These are phyloP conservation scores for Boletus rubroflammeus DNA, from an alignment of 768 basidiomycete species.

Conservation along the genomic window DNA sequence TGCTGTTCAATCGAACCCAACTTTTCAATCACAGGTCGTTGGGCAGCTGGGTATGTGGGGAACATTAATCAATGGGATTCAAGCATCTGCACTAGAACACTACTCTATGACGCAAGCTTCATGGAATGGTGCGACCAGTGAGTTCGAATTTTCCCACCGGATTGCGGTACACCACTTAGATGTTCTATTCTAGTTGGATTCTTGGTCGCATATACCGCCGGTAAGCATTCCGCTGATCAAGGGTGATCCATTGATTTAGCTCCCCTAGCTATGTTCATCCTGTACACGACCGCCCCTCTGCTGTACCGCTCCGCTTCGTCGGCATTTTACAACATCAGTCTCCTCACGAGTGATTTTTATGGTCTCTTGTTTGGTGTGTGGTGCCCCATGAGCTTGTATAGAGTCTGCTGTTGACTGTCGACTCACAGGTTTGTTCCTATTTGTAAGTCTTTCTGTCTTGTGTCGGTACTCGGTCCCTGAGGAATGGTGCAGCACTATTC, in stretches of 20 bases:
- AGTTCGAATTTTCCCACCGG: slow-evolving; percentile 37
- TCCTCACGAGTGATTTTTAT: slow-evolving; percentile 87
- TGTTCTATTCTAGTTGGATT: slow-evolving; percentile 42
- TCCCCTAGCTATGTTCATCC: slow-evolving; percentile 65
- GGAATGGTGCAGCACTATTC: slow-evolving; percentile 55
- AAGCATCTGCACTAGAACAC: slow-evolving; percentile 75
- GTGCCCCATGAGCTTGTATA: background rate
- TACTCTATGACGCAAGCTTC: slow-evolving; percentile 56
- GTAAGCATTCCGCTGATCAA: slow-evolving; percentile 17
- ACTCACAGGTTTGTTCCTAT: slow-evolving; percentile 46
- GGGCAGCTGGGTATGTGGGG: slow-evolving; percentile 88
- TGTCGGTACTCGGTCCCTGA: background rate
- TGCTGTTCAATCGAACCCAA: background rate
- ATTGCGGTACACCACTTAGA: background rate
- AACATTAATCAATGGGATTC: slow-evolving; percentile 71
- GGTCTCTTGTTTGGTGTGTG: slow-evolving; percentile 67
- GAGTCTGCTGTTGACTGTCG: slow-evolving; percentile 4
- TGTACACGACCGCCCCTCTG: slow-evolving; percentile 84
- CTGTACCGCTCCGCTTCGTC: slow-evolving; percentile 84
- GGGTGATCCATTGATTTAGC: background rate
- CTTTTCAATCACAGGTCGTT: slow-evolving; percentile 48
- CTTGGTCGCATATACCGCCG: slow-evolving; percentile 47
- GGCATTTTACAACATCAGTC: slow-evolving; percentile 78
- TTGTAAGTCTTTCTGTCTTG: slow-evolving; percentile 34
- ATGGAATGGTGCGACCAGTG: slow-evolving; percentile 73